These are phyloP conservation scores for Boletus semigastroideus DNA, from an alignment of 1,284 basidiomycete genomes.

Conservation along the genomic window DNA sequence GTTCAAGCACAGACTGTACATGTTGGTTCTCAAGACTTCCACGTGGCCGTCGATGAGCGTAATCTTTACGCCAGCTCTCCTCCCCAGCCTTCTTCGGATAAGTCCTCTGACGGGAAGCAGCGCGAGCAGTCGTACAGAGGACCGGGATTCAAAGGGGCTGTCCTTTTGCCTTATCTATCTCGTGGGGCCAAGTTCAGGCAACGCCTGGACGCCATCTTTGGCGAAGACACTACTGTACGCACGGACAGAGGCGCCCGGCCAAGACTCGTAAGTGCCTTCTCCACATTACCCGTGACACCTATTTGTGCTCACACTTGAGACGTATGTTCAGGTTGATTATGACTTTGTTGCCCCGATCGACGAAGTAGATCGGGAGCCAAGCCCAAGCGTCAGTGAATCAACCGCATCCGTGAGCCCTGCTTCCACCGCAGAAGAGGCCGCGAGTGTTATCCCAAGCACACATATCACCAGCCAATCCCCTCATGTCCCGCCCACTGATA, in stretches of 20 bases:
- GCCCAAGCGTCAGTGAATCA: constrained; percentile 5
- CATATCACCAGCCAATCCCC: constrained; percentile 23
- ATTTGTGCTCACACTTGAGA: not conserved
- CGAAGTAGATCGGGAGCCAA: constrained; percentile 9
- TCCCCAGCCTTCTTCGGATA: not conserved
- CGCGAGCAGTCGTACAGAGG: too few species aligned
- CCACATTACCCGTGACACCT: too few species aligned
- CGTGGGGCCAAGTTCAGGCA: constrained; percentile 22
- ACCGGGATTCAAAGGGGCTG: not conserved
- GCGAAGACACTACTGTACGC: constrained; percentile 21
- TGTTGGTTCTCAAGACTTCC: not conserved
- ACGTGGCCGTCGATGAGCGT: not conserved
- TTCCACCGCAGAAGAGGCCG: constrained; percentile 2
- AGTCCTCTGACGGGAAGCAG: not conserved
- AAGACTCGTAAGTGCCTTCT: constrained; percentile 16
- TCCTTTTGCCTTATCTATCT: constrained; percentile 17
- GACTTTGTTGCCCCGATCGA: constrained; percentile 12
- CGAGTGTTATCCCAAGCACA: constrained; percentile 17
- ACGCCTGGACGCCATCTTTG: constrained; percentile 21
- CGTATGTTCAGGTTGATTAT: constrained; percentile 9
- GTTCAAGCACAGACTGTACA: not conserved
- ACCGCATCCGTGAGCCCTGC: constrained; percentile 2
- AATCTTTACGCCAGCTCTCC: too few species aligned
- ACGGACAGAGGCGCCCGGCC: constrained; percentile 23
- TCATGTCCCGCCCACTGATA: not conserved